phyloP scores from a whole-genome alignment of 306 rosid genomes.

The Malus asiatica region DNA sequence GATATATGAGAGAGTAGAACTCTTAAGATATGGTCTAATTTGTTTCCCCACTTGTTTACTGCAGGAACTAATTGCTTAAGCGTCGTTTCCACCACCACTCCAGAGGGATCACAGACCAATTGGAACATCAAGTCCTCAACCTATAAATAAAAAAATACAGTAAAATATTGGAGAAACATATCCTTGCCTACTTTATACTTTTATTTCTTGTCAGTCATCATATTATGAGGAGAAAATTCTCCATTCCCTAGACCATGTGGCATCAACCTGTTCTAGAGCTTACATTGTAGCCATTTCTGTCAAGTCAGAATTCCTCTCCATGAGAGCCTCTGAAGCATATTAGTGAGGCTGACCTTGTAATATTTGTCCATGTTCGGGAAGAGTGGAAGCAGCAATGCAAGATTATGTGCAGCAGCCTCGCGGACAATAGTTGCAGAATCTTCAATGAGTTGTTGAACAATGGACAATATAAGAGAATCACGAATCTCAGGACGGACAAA shows the following conservation, averaged over 20 bases:
- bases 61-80: conserved; percentile 86
- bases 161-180: conserved; percentile 30
- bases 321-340: conserved; percentile 98
- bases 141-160: conserved; percentile 40
- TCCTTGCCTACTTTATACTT: conserved; percentile 13
- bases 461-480: conserved; percentile 92
- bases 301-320: conserved; percentile 99
- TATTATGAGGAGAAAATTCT: conserved; percentile 46
- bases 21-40: conserved; percentile 65
- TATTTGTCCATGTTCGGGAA: conserved; percentile 90
- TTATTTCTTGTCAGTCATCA: conserved; percentile 28
- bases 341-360: conserved; percentile 99
- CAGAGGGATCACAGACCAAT: conserved; percentile 87
- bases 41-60: conserved; percentile 81
- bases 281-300: conserved; percentile 94
- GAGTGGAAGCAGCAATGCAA: conserved; percentile 90
- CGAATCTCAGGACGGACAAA: conserved; percentile 96
- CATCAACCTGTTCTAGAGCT: conserved; percentile 87
- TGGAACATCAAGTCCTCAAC: conserved; percentile 99
- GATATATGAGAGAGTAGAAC: conserved; percentile 61
- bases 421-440: conserved; percentile 93
- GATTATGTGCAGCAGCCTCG: conserved; percentile 91
- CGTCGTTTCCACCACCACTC: conserved; percentile 84
- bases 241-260: conserved; percentile 85
- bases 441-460: conserved; percentile 84